These are phyloP conservation scores for Aquilaria sinensis DNA, from an alignment of 345 rosid genomes.

Conservation along the genomic window DNA sequence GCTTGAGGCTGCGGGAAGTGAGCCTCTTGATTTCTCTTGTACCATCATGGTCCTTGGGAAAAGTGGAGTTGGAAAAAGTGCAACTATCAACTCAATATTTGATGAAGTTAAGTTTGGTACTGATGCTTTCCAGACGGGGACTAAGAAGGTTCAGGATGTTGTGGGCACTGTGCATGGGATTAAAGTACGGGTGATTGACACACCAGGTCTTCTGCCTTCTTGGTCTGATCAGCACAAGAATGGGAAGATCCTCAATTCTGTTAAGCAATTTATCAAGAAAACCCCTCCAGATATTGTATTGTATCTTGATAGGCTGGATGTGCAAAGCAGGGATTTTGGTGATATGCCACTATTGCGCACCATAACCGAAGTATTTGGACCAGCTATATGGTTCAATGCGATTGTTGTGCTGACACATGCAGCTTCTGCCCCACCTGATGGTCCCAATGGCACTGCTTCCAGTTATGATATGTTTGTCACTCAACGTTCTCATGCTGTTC, in stretches of 20 bases:
- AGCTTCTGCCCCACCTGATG: conserved; percentile 99
- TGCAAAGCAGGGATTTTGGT: conserved; percentile 92
- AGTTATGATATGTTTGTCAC: conserved; percentile 99
- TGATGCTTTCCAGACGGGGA: conserved; percentile 87
- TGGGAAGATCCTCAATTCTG: conserved; percentile 82
- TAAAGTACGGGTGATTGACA: conserved; percentile 94
- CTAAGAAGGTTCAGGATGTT: conserved; percentile 93
- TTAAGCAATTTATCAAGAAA: conserved; percentile 75
- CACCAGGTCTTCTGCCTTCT: conserved; percentile 94
- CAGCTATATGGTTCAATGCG: conserved; percentile 97
- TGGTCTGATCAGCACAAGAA: conserved; percentile 92
- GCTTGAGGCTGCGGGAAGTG: conserved; percentile 92
- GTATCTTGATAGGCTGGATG: conserved; percentile 95
- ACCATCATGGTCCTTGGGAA: conserved; percentile 98
- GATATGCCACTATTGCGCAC: conserved; percentile 97
- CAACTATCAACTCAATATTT: conserved; percentile 93
- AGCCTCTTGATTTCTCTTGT: conserved; percentile 97
- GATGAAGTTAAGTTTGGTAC: conserved; percentile 86
- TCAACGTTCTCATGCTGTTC: conserved; percentile 91
- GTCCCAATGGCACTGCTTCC: conserved; percentile 89
- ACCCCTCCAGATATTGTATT: conserved; percentile 93
- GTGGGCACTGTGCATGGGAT: conserved; percentile 96
- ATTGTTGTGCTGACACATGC: conserved; percentile 99
- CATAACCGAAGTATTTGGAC: conserved; percentile 85
- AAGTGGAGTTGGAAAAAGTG: conserved; percentile 98